Base-by-base conservation (phyloP, 129 eudicot genomes). In the Gnaphalium uliginosum region DNA sequence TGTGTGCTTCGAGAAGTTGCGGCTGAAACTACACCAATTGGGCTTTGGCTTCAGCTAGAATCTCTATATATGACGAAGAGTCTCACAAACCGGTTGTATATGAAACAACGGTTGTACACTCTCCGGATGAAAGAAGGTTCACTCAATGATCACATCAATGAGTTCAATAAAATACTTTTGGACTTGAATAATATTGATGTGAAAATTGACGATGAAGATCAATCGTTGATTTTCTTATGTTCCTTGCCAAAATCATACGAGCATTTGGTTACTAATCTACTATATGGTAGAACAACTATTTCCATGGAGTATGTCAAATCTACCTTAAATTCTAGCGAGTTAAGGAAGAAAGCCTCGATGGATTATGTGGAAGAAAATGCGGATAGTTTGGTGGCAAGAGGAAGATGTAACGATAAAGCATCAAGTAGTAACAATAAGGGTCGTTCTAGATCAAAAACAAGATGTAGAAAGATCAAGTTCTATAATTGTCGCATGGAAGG, bases 101-200 rank as follows among this genome's bases (percentile, higher is more conserved):
- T 46, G 37, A 69, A 69, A 19, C 53, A 46, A 17, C 27, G 23
- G 37, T 11, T 69, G 33, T 69, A 69, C 11, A 69, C 39, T 4
- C 18, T 69, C 9, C 11, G 23, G 18, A 69, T 69, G n/a, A 2
- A 25, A 4, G 9, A 22, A 13, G 22, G 73, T 11, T 9, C 33
- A 0, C 25, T n/a, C 11, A 29, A 32, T 17, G 70, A 66, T 5
- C 51, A 66, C 8, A n/a, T 33, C 18, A 50, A 43, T 46, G 59
- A 69, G 22, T 69, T 46, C 8, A 23, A 46, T 18, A 46, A 69
- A 39, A 3, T 69, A 1, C 25, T 69, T 5, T 23, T 68, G 21
- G 73, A 68, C 24, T 24, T 43, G 6, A 24, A 67, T 8, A 67
- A 67, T 23, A 67, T 39, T 37, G 33, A 67, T 58, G 29, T 58